Base-by-base conservation (phyloP, 352 stramenopile genomes). In the Phytopythium boreale region DNA sequence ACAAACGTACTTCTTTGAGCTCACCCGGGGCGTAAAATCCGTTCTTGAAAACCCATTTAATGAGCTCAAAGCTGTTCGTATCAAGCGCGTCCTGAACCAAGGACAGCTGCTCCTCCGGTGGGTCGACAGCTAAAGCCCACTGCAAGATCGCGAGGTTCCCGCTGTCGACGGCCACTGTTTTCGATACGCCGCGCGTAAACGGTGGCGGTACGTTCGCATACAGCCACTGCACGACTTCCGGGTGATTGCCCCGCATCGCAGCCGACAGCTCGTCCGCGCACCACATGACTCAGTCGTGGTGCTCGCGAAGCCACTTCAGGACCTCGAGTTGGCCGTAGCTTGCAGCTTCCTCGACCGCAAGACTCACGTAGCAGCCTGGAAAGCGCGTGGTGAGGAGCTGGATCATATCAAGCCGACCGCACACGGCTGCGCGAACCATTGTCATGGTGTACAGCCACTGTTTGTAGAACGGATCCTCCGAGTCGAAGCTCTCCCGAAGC, bases 11-110 rank as follows among this genome's bases (percentile, higher is more conserved):
- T 43, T 26, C 61, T 50, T 22, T 60, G 50, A 11, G 59, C 8
- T 43, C 11, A 5, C 27, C 29, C 2, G 27, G 14, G 15, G 7
- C 26, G 27, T 57, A 41, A 26, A n/a, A 37, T 6, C 26, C 29
- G 22, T 66, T 20, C 37, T 77, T 72, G 17, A 71, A 67, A 64
- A 77, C 70, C 62, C 67, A 79, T 46, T 74, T 74, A 19, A 70
- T 74, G 51, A 79, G 66, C 6, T 75, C 59, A 43, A 77, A 56
- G 46, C 62, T 61, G 17, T 29, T 39, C 7, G 67, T 75, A 14
- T 67, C 76, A n/a, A 70, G 70, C 60, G 74, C 70, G 0, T 55
- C 44, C 6, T 67, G 62, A 52, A 43, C 10, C 36, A 43, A 17
- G 10, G 36, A 43, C 36, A 3, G 36, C 36, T 15, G 9, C 36